Evolutionary conservation across 2,329 filamentous ascomycete genomes (phyloP).

Genomic region (Cercospora janseana): DNA sequence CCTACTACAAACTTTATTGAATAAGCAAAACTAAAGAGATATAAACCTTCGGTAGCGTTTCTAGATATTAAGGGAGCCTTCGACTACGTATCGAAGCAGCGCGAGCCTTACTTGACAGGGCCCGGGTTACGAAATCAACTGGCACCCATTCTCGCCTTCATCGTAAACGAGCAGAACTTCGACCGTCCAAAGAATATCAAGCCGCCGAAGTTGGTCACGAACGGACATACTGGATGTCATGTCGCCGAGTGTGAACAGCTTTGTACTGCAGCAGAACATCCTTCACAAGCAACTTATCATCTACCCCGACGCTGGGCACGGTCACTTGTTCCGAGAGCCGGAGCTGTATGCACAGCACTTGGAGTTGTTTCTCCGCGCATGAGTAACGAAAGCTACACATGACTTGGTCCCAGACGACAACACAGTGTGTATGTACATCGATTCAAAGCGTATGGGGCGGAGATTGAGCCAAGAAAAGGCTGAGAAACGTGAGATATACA

Average conservation of each 20-base stretch:
- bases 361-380: not conserved
- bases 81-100: no score
- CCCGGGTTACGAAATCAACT: not conserved
- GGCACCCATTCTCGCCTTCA: not conserved
- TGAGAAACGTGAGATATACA: no score
- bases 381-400: no score
- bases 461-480: no score
- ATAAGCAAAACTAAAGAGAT: no score
- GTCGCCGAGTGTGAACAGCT: not conserved
- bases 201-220: not conserved
- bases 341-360: not conserved
- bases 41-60: no score
- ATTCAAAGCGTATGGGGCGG: no score
- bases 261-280: not conserved
- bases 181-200: not conserved
- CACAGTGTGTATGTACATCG: no score
- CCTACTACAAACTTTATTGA: no score
- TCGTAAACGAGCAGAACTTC: not conserved
- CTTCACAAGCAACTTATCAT: not conserved
- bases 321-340: not conserved
- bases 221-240: constrained; percentile 4
- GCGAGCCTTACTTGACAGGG: not conserved
- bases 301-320: not conserved
- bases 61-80: no score
- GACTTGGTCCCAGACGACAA: no score